A percentile compares a stretch with the other conserved stretches of the same genome.
Conservation (phyloP, 495 filamentous ascomycete genomes). For the Penicillium salamii region DNA sequence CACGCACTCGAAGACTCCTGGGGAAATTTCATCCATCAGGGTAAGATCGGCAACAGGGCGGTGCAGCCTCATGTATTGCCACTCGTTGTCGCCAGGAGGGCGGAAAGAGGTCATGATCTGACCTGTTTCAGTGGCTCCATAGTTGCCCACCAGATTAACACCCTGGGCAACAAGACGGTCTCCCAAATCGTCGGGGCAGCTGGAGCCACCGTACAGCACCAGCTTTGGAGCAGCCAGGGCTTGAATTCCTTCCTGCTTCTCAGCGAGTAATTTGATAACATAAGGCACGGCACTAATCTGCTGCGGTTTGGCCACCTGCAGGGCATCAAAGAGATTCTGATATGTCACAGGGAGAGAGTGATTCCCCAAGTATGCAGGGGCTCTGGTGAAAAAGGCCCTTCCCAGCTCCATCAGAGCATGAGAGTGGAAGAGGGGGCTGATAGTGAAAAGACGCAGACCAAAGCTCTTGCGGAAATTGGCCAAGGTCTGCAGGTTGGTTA, state of each 20-base stretch:
- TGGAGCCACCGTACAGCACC: constrained; percentile 52
- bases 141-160: constrained; percentile 52
- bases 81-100: constrained; percentile 52
- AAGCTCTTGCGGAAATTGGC: constrained; percentile 35
- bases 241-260: constrained; percentile 46
- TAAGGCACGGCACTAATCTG: constrained; percentile 57
- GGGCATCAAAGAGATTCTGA: constrained; percentile 44
- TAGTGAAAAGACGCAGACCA: constrained; percentile 41
- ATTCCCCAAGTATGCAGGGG: constrained; percentile 46
- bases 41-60: constrained; percentile 35
- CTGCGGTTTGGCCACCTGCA: constrained; percentile 44
- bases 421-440: constrained; percentile 53
- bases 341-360: constrained; percentile 52
- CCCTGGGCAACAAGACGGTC: constrained; percentile 52
- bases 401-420: constrained; percentile 44
- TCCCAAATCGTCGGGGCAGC: constrained; percentile 55
- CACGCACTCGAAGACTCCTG: constrained; percentile 58
- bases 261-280: constrained; percentile 50
- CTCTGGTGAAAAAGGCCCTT: constrained; percentile 47
- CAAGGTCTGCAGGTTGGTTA: constrained; percentile 35
- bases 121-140: constrained; percentile 54
- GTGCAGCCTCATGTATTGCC: constrained; percentile 60
- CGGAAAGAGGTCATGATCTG: constrained; percentile 55
- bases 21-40: constrained; percentile 52
- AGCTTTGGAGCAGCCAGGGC: constrained; percentile 40